A percentile compares a stretch with the other conserved stretches of the same genome.
Evolutionary conservation across 2,329 filamentous ascomycete genomes (phyloP).

Genomic region (Neonectria sp.): DNA sequence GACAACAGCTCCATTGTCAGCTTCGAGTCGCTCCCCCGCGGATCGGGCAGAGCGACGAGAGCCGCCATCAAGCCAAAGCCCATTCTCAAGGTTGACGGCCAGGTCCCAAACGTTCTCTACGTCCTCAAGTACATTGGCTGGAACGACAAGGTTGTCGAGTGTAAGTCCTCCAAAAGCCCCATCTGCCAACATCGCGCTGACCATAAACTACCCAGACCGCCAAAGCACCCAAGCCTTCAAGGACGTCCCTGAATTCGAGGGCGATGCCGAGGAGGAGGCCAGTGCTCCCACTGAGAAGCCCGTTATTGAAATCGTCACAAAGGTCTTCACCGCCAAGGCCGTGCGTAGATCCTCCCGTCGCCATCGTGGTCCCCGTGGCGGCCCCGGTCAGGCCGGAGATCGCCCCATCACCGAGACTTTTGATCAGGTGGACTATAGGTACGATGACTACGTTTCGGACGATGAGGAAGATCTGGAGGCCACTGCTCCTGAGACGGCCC

Average conservation of each 20-base stretch:
- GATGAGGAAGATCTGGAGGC: slow-evolving; percentile 41
- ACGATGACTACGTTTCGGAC: slow-evolving; percentile 47
- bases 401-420: slow-evolving; percentile 51
- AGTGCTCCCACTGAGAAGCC: slow-evolving; percentile 47
- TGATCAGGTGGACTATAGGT: slow-evolving; percentile 41
- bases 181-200: slow-evolving; percentile 32
- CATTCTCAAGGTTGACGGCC: slow-evolving; percentile 50
- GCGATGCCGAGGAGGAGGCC: slow-evolving; percentile 42
- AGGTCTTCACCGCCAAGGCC: slow-evolving; percentile 48
- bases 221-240: slow-evolving; percentile 58
- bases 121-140: slow-evolving; percentile 57
- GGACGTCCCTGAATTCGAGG: slow-evolving; percentile 49
- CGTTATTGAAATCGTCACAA: slow-evolving; percentile 61
- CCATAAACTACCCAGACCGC: slow-evolving; percentile 46
- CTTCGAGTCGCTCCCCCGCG: slow-evolving; percentile 39
- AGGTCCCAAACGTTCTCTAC: slow-evolving; percentile 60
- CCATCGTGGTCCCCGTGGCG: slow-evolving; percentile 12
- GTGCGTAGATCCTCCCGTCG: slow-evolving; percentile 24
- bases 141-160: slow-evolving; percentile 52
- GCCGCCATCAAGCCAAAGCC: slow-evolving; percentile 16
- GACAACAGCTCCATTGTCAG: slow-evolving; percentile 41
- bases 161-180: slow-evolving; percentile 46
- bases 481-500: slow-evolving; percentile 49
- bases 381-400: slow-evolving; percentile 36
- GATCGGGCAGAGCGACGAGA: background rate